A percentile compares a stretch with the other conserved stretches of the same genome.
phyloP scores from a whole-genome alignment of 1,284 basidiomycete genomes.

The Meira nashicola region DNA sequence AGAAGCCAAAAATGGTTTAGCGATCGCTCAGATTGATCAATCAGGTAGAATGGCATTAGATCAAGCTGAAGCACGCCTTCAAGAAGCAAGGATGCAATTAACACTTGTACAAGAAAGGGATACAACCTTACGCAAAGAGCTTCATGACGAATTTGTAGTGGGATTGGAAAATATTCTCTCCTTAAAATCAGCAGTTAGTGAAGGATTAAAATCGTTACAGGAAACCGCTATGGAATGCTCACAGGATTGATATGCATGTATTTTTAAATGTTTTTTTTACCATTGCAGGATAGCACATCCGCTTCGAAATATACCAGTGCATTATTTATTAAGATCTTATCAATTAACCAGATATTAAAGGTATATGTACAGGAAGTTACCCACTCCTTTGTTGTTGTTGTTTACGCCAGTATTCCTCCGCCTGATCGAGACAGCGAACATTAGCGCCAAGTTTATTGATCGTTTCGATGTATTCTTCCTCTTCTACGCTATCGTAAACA shows the following conservation, averaged over 20 bases:
- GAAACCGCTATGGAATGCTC: background rate
- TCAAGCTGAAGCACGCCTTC: background rate
- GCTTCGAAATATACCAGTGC: background rate
- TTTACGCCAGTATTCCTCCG: conserved; percentile 60
- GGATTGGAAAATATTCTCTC: conserved; percentile 1
- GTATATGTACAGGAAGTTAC: conserved; percentile 54
- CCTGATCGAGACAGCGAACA: conserved; percentile 74
- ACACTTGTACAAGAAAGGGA: background rate
- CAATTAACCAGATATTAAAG: background rate
- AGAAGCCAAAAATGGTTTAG: background rate
- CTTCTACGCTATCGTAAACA: conserved; percentile 93
- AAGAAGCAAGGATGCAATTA: background rate
- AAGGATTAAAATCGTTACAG: background rate
- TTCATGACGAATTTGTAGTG: background rate
- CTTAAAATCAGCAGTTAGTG: background rate
- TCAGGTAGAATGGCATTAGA: background rate
- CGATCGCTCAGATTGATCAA: conserved; percentile 1
- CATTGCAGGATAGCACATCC: no score
- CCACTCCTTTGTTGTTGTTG: conserved; percentile 44
- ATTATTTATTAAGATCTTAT: background rate
- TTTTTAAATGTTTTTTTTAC: no score
- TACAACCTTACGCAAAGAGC: background rate
- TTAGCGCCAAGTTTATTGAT: conserved; percentile 91
- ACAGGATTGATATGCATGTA: no score
- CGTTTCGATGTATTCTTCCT: conserved; percentile 93